These are phyloP conservation scores for Coemansia sp. DNA, from an alignment of 192 early-diverging fungal species.

Conservation along the genomic window DNA sequence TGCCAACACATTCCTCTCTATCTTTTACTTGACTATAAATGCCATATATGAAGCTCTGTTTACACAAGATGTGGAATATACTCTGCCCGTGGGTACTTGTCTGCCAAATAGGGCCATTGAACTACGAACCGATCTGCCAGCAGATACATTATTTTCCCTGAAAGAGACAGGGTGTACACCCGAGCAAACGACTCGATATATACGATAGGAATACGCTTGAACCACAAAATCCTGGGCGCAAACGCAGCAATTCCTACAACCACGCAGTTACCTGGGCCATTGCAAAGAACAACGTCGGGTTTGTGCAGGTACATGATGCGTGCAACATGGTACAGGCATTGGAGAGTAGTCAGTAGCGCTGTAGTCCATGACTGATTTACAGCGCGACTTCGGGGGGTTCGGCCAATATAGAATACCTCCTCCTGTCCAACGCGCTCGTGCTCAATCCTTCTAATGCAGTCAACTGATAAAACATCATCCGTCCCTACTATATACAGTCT, in stretches of 20 bases:
- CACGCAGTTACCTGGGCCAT: conserved; percentile 90
- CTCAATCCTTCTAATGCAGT: conserved; percentile 60
- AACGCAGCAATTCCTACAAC: conserved; percentile 65
- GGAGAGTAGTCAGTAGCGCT: conserved; percentile 57
- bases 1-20: background rate
- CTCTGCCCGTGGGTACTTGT: conserved; percentile 60
- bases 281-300: conserved; percentile 77
- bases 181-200: conserved; percentile 95
- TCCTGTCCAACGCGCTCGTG: conserved; percentile 5
- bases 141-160: conserved; percentile 78
- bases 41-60: background rate
- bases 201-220: conserved; percentile 63
- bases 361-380: conserved; percentile 72
- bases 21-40: background rate
- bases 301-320: conserved; percentile 39
- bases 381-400: conserved; percentile 71
- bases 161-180: conserved; percentile 80
- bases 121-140: conserved; percentile 86
- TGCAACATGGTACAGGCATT: conserved; percentile 21
- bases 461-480: conserved; percentile 62
- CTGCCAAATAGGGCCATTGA: conserved; percentile 75
- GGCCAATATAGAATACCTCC: conserved; percentile 45
- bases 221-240: conserved; percentile 59
- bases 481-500: conserved; percentile 75
- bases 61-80: conserved; percentile 69